These are phyloP conservation scores for Fraxinus floribunda DNA, from an alignment of 305 asterid genomes.

Conservation along the genomic window DNA sequence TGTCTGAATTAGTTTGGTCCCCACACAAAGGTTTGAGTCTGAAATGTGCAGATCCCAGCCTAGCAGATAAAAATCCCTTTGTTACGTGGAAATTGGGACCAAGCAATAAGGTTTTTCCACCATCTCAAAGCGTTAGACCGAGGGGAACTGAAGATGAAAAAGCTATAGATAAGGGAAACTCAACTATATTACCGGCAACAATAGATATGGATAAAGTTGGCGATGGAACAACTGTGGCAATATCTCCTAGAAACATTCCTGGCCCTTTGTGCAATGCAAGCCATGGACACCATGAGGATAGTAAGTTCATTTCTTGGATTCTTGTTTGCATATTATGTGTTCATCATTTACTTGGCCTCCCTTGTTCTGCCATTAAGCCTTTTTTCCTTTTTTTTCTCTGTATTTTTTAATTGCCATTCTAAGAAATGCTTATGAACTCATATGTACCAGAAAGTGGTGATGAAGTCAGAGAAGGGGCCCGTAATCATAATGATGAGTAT, in stretches of 20 bases:
- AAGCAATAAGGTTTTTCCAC: constrained; percentile 26
- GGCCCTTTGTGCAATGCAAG: constrained; percentile 13
- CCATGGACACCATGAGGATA: constrained; percentile 25
- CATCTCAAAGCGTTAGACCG: constrained; percentile 33
- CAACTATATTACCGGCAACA: constrained; percentile 18
- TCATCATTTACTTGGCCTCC: background rate
- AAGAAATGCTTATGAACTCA: constrained; percentile 20
- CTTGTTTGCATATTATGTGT: background rate
- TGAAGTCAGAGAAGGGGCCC: constrained; percentile 27
- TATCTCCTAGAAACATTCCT: constrained; percentile 20
- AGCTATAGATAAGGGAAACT: constrained; percentile 28
- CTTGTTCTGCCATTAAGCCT: background rate
- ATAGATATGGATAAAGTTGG: constrained; percentile 19
- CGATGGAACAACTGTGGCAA: constrained; percentile 5
- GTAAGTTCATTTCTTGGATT: background rate
- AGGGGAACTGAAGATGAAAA: constrained; percentile 31
- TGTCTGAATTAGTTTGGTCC: constrained; percentile 85
- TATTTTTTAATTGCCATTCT: background rate
- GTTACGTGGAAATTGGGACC: constrained; percentile 48
- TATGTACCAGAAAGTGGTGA: constrained; percentile 33
- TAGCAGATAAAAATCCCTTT: constrained; percentile 38
- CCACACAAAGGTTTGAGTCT: constrained; percentile 64
- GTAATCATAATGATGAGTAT: constrained; percentile 22
- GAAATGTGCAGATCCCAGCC: constrained; percentile 48
- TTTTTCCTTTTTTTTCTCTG: background rate